A percentile compares a stretch with the other conserved stretches of the same genome.
Conservation (phyloP, 2,329 filamentous ascomycete genomes). For the Colletotrichum simmondsii region DNA sequence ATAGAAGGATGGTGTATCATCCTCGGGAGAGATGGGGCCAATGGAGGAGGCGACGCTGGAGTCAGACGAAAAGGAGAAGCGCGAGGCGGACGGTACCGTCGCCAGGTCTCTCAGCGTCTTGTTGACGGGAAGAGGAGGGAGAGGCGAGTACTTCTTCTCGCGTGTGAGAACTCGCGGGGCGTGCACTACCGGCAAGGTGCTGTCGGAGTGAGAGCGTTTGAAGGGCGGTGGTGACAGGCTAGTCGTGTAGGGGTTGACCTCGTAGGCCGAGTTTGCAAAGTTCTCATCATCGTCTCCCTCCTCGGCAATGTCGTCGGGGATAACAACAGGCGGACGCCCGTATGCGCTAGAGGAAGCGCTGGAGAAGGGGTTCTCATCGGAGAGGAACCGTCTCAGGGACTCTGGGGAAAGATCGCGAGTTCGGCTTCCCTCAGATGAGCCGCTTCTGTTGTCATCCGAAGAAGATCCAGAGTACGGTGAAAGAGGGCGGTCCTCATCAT, state of each 20-base stretch:
- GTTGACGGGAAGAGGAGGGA: constrained; percentile 10
- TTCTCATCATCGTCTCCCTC: constrained; percentile 65
- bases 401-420: constrained; percentile 67
- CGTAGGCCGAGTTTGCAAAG: constrained; percentile 66
- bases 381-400: constrained; percentile 62
- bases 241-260: constrained; percentile 55
- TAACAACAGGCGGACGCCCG: constrained; percentile 45
- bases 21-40: constrained; percentile 51
- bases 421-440: constrained; percentile 54
- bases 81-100: constrained; percentile 36
- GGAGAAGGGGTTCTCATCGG: constrained; percentile 53
- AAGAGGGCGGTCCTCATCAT: constrained; percentile 39
- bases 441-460: constrained; percentile 45
- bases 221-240: constrained; percentile 65
- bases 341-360: constrained; percentile 34
- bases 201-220: constrained; percentile 50
- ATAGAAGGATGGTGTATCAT: constrained; percentile 58
- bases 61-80: constrained; percentile 44
- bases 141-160: constrained; percentile 34
- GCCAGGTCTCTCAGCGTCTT: constrained; percentile 11
- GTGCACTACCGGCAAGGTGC: constrained; percentile 37
- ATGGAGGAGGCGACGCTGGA: constrained; percentile 47
- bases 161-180: constrained; percentile 41
- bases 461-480: constrained; percentile 35
- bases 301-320: constrained; percentile 48